Evolutionary conservation across 2,329 filamentous ascomycete genomes (phyloP), one percentile per base, ranked within the genome.

Genomic region (Magnaporthiopsis incrustans): DNA sequence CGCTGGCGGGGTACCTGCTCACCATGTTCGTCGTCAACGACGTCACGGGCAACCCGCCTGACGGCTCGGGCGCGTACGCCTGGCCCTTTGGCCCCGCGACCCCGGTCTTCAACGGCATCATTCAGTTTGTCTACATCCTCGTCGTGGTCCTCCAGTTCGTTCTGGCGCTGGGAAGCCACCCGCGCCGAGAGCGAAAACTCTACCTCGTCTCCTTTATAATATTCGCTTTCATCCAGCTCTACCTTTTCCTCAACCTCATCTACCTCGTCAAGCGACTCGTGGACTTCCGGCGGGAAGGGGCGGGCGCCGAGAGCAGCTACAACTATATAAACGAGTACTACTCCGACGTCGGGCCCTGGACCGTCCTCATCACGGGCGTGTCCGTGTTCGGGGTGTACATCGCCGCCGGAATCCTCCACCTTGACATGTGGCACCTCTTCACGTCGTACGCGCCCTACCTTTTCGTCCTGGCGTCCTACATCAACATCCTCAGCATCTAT

Each of bases 381-480:
- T 30, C 95, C 67, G 99, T 96, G 64, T 98, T 97, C 74, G 95
- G 95, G 77, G 86, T 99, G 65, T 97, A 99, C 86, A 98, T 93
- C 74, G 81, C 98, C 65, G 93, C 94, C 10, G 98, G 93, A 3
- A 97, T 99, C 85, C 81, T 99, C 78, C 99, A 99, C 80, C 82
- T 97, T 72, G 95, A 99, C 77, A 95, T 95, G 30, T 99, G 95
- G 95, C 95, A 99, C 85, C 98, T 99, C 95, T 96, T 99, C 82
- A 95, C 94, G 74, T 98, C 94, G 3, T 99, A 97, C 86, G 30
- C 30, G 30, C 90, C 90, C 22, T 87, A 91, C 74, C 98, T 98
- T 76, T 82, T 98, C 71, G 79, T 97, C 65, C 86, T 97, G 73
- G 95, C 95, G 85, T 96, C 92, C 22, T 99, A 97, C 80, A 94